Percentiles rank a stretch among this genome's conserved stretches.
These are phyloP conservation scores for Pichia rugopelliculosa DNA, from an alignment of 805 yeast genomes.

Conservation along the genomic window DNA sequence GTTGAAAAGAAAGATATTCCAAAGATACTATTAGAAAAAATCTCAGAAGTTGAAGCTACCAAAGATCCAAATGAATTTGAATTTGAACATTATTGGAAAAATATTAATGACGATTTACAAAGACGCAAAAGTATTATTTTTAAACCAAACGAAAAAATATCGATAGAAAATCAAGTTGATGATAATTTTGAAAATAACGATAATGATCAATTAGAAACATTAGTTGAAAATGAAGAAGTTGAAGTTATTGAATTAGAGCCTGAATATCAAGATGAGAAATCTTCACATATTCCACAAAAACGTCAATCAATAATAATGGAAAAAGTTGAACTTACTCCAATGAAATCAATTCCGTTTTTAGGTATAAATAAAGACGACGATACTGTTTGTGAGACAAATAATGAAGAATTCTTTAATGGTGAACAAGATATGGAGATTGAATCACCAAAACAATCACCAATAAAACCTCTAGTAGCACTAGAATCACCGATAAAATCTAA, in stretches of 20 bases:
- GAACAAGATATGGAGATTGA: neutral
- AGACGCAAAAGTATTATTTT: slow-evolving; percentile 39
- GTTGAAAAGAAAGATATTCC: slow-evolving; percentile 2
- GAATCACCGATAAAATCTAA: neutral
- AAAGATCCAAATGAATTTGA: neutral
- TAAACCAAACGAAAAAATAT: neutral
- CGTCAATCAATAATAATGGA: slow-evolving; percentile 3
- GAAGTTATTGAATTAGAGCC: slow-evolving; percentile 20
- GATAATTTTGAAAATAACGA: neutral
- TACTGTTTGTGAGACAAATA: neutral
- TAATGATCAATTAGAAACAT: slow-evolving; percentile 7
- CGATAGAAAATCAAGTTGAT: neutral
- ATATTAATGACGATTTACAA: slow-evolving; percentile 21
- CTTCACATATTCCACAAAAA: slow-evolving; percentile 9
- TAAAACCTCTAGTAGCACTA: neutral
- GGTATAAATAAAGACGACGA: neutral
- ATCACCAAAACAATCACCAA: neutral
- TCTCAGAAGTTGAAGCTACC: neutral
- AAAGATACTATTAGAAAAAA: neutral
- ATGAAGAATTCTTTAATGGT: neutral
- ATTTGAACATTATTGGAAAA: slow-evolving; percentile 9
- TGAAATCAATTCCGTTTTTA: slow-evolving; percentile 2
- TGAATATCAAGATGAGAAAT: slow-evolving; percentile 12
- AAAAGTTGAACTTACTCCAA: slow-evolving; percentile 9
- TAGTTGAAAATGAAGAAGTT: slow-evolving; percentile 6